These are phyloP conservation scores for Phytophthora kernoviae DNA, from an alignment of 352 stramenopile genomes.

Conservation along the genomic window DNA sequence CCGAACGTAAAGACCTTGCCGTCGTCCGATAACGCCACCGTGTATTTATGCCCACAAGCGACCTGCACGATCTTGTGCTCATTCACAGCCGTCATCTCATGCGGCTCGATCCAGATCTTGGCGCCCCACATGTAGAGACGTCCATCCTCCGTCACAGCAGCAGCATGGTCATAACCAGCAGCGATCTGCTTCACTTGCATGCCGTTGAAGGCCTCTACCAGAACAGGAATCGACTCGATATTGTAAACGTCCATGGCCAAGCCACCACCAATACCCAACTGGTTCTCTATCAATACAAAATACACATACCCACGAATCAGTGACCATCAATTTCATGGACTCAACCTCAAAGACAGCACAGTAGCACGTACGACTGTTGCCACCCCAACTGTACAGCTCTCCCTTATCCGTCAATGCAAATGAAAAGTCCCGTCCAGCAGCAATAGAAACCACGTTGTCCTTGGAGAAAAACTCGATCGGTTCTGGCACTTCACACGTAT, in stretches of 20 bases:
- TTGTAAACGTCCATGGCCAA: conserved; percentile 94
- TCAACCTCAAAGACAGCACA: not conserved
- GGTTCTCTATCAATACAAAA: conserved; percentile 61
- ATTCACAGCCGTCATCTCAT: conserved; percentile 83
- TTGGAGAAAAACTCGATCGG: conserved; percentile 86
- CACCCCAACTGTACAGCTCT: conserved; percentile 91
- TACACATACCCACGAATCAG: not conserved
- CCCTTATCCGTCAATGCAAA: conserved; percentile 86
- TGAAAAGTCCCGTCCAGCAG: conserved; percentile 89
- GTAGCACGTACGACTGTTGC: conserved; percentile 87
- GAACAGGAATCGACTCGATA: conserved; percentile 92
- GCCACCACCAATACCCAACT: conserved; percentile 88
- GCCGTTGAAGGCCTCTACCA: conserved; percentile 77
- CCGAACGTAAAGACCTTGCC: conserved; percentile 89
- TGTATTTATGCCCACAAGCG: conserved; percentile 87
- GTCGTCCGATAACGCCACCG: conserved; percentile 70
- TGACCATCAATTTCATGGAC: conserved; percentile 8
- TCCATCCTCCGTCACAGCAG: conserved; percentile 77
- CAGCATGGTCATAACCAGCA: conserved; percentile 94
- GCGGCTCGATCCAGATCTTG: conserved; percentile 93
- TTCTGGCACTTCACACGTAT: conserved; percentile 81
- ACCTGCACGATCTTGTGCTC: conserved; percentile 79
- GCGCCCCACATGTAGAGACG: conserved; percentile 85
- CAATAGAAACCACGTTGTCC: conserved; percentile 70
- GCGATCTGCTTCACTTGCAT: conserved; percentile 85